Evolutionary conservation across 1,284 basidiomycete species (phyloP).

Genomic region (Flammula alnicola): DNA sequence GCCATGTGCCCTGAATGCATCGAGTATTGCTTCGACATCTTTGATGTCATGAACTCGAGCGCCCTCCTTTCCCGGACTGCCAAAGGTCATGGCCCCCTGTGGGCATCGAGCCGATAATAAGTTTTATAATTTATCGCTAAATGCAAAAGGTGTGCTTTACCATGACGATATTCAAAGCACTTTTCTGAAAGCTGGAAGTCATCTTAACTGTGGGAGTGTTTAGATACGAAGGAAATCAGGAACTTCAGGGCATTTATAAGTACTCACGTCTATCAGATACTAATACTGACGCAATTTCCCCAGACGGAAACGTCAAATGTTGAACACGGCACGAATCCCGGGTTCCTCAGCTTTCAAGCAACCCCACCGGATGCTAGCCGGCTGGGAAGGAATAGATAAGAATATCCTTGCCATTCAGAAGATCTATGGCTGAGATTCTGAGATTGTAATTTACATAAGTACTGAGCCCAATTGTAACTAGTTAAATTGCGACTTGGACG

Average conservation of each 20-base stretch:
- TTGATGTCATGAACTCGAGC: slow-evolving; percentile 57
- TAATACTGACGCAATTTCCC: too few relatives aligned
- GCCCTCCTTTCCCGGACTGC: slow-evolving; percentile 42
- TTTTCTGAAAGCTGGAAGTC: too few relatives aligned
- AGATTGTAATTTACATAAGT: too few relatives aligned
- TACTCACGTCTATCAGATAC: too few relatives aligned
- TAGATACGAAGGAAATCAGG: too few relatives aligned
- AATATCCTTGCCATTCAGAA: background rate
- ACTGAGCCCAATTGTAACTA: too few relatives aligned
- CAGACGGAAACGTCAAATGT: too few relatives aligned
- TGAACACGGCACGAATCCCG: too few relatives aligned
- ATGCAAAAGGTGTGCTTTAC: slow-evolving; percentile 24
- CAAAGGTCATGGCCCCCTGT: slow-evolving; percentile 52
- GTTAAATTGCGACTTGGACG: too few relatives aligned
- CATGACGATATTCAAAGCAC: slow-evolving; percentile 48
- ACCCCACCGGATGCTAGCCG: background rate
- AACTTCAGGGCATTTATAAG: too few relatives aligned
- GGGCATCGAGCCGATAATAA: background rate
- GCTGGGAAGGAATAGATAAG: background rate
- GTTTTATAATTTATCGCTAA: background rate
- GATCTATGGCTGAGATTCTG: background rate
- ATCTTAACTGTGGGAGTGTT: too few relatives aligned
- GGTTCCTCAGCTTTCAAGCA: background rate
- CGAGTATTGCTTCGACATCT: slow-evolving; percentile 55
- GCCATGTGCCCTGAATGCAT: slow-evolving; percentile 62